phyloP scores from a whole-genome alignment of 345 rosid species.

The Euphorbia lathyris region DNA sequence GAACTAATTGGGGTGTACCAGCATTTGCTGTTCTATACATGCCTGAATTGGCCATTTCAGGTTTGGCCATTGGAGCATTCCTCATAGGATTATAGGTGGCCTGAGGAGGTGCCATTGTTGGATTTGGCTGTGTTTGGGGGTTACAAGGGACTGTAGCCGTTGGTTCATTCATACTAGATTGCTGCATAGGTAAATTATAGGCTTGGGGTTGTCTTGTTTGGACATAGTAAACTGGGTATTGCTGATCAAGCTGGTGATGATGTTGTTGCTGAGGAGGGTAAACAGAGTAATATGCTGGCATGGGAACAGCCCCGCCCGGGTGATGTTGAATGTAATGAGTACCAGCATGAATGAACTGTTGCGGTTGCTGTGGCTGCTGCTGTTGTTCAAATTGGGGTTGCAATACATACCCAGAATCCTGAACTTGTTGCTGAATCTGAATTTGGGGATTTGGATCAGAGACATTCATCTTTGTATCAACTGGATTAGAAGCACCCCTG shows the following conservation, averaged over 20 bases:
- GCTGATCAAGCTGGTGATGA: conserved; percentile 76
- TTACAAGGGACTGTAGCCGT: conserved; percentile 39
- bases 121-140: conserved; percentile 54
- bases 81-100: conserved; percentile 52
- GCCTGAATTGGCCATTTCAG: conserved; percentile 62
- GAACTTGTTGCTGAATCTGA: conserved; percentile 42
- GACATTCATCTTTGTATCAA: conserved; percentile 51
- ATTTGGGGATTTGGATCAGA: conserved; percentile 51
- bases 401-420: conserved; percentile 53
- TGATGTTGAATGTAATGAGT: conserved; percentile 72
- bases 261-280: conserved; percentile 83
- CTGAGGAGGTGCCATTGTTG: conserved; percentile 50
- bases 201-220: conserved; percentile 53
- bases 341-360: conserved; percentile 67
- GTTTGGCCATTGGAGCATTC: conserved; percentile 52
- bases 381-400: conserved; percentile 59
- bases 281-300: conserved; percentile 62
- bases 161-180: conserved; percentile 52
- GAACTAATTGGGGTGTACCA: conserved; percentile 58
- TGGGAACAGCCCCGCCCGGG: conserved; percentile 55
- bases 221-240: conserved; percentile 72
- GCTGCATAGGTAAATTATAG: conserved; percentile 61
- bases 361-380: conserved; percentile 44
- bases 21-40: conserved; percentile 57
- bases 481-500: conserved; percentile 42